Base-by-base conservation (phyloP, 1,284 basidiomycete genomes). In the Ceratobasidium sp. region DNA sequence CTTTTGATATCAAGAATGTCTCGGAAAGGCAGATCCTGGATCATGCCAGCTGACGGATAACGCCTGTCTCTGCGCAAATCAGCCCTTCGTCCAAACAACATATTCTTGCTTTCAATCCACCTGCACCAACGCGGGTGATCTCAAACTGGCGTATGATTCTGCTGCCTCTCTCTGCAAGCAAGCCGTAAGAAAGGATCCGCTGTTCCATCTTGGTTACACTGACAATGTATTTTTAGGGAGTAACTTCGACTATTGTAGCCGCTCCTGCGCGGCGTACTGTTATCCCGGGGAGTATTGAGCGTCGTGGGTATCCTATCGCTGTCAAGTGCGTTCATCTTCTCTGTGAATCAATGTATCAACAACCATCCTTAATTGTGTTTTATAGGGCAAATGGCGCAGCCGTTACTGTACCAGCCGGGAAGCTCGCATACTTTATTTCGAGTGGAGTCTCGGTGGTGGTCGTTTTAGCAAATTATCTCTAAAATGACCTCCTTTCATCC, bases 201-300 rank as follows among this genome's bases (percentile, higher is more conserved):
- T 1, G 11, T 46, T 39, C 34, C 51, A 37, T 43, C 7, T 81
- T 65, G 84, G 13, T 37, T 5, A 31, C 49, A 37, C n/a, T 58
- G 11, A 34, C 41, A 59, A 6, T 39, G 13, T 43, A 46, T 48
- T 16, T n/a, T 11, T n/a, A 71, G 68, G 68, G 68, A 7, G 56
- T 49, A 8, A 71, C 54, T 48, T 46, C 53, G 11, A 51, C 43
- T 24, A 43, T 71, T 43, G 43, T 71, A 34, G 41, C 68, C 16
- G 41, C 68, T 27, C 68, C 68, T 43, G 39, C 58, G 24, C 54
- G 56, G 41, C 68, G 68, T 2, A 71, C 68, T n/a, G 39, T 16
- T 22, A 48, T 37, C 16, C 56, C 68, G 14, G 43, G 31, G 27
- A 13, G 8, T 2, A 16, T 39, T 14, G 13, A 37, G 9, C 24